Conservation (phyloP, 768 basidiomycete genomes). For the Pisolithus albus region DNA sequence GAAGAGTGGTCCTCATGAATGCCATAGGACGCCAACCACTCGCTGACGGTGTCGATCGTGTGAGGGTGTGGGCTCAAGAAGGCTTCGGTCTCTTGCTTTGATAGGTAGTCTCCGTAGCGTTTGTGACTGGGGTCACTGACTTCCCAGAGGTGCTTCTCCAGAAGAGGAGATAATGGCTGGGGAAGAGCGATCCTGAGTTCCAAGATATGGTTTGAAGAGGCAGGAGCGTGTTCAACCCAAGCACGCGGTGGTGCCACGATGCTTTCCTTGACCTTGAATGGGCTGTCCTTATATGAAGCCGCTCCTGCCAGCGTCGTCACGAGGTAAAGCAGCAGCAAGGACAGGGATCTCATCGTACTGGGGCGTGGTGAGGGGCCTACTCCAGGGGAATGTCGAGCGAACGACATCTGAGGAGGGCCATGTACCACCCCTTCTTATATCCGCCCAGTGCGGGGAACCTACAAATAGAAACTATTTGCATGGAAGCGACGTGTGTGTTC, state of each 20-base stretch:
- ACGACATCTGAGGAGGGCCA: no score
- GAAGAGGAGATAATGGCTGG: constrained; percentile 41
- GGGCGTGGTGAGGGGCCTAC: background rate
- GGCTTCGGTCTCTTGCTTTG: constrained; percentile 58
- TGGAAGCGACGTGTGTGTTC: no score
- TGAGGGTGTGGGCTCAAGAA: constrained; percentile 52
- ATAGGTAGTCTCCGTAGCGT: constrained; percentile 51
- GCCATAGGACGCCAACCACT: constrained; percentile 57
- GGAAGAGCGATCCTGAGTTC: constrained; percentile 52
- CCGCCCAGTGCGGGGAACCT: no score
- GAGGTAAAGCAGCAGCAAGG: constrained; percentile 45
- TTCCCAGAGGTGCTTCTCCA: constrained; percentile 50
- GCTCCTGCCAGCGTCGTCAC: constrained; percentile 9
- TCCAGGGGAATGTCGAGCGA: no score
- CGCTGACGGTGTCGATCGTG: constrained; percentile 46
- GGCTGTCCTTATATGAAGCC: constrained; percentile 4
- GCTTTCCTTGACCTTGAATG: constrained; percentile 42
- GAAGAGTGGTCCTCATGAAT: constrained; percentile 49
- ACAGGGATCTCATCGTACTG: constrained; percentile 34
- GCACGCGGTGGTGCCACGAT: constrained; percentile 38
- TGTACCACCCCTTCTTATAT: no score
- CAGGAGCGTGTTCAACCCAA: constrained; percentile 40
- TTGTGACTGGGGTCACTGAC: constrained; percentile 51
- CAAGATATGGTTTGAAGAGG: constrained; percentile 41
- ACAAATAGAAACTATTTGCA: no score